Conservation (phyloP, 2,329 filamentous ascomycete species). For the Penicillium brevicompactum region DNA sequence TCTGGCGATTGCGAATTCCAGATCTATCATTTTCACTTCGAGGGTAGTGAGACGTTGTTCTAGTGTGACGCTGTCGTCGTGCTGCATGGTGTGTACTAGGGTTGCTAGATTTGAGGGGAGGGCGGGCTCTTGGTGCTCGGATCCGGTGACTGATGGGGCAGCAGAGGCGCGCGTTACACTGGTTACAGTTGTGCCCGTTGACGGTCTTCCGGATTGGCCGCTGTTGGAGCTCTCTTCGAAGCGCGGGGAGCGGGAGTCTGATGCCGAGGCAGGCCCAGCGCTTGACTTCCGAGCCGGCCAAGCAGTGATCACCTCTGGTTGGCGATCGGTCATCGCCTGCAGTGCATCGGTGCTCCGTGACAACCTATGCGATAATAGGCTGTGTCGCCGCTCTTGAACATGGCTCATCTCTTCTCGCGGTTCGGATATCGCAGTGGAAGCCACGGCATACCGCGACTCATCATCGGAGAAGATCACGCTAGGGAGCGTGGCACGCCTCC, state of each 20-base stretch:
- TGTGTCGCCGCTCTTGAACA: slow-evolving; percentile 21
- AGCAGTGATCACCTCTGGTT: slow-evolving; percentile 43
- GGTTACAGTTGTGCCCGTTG: slow-evolving; percentile 32
- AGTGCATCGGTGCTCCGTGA: slow-evolving; percentile 49
- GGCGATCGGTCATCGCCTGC: slow-evolving; percentile 35
- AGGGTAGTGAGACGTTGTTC: slow-evolving; percentile 52
- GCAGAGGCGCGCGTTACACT: slow-evolving; percentile 26
- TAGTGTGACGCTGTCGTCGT: slow-evolving; percentile 42
- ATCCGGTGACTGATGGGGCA: slow-evolving; percentile 22
- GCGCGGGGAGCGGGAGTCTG: slow-evolving; percentile 30
- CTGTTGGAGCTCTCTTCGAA: slow-evolving; percentile 33
- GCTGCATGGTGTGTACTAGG: slow-evolving; percentile 43
- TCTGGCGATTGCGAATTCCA: slow-evolving; percentile 53
- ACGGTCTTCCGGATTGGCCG: slow-evolving; percentile 27
- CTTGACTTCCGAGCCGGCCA: slow-evolving; percentile 47
- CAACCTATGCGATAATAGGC: slow-evolving; percentile 37
- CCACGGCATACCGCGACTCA: slow-evolving; percentile 35
- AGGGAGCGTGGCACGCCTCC: slow-evolving; percentile 47
- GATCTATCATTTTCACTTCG: slow-evolving; percentile 54
- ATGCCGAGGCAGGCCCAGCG: slow-evolving; percentile 44
- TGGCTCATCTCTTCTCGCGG: slow-evolving; percentile 22
- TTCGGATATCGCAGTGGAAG: slow-evolving; percentile 26
- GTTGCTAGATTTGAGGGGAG: slow-evolving; percentile 40
- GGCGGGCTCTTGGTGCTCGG: slow-evolving; percentile 22
- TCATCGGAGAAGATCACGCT: slow-evolving; percentile 48